These are phyloP conservation scores for Penicillium psychrosexuale DNA, from an alignment of 2,329 filamentous ascomycete species.

Conservation along the genomic window DNA sequence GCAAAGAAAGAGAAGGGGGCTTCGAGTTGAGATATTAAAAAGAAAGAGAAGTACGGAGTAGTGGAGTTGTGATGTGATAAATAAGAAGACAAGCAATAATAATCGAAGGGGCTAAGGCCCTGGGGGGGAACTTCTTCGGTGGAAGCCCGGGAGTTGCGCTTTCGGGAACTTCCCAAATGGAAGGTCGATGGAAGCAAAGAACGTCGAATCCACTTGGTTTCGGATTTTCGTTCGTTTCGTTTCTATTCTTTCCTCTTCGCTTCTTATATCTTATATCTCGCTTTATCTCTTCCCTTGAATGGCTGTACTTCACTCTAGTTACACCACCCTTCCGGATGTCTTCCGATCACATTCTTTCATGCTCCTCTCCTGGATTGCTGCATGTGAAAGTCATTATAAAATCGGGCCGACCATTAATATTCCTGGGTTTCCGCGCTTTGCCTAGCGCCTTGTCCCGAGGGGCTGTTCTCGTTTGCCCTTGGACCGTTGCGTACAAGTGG, in stretches of 20 bases:
- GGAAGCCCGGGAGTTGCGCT: constrained; percentile 13
- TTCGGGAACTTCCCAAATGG: background rate
- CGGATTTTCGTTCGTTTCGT: background rate
- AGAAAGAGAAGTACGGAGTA: background rate
- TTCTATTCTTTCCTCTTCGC: background rate
- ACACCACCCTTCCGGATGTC: constrained; percentile 5
- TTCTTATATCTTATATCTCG: background rate
- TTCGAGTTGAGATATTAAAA: constrained; percentile 6
- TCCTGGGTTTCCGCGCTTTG: background rate
- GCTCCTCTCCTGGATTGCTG: constrained; percentile 3
- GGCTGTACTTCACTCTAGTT: background rate
- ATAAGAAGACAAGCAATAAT: constrained; percentile 8
- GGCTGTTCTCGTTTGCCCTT: constrained; percentile 1
- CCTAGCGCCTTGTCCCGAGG: constrained; percentile 11
- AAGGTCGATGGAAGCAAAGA: constrained; percentile 5
- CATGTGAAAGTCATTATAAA: constrained; percentile 7
- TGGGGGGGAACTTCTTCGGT: constrained; percentile 13
- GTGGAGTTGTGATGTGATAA: constrained; percentile 1
- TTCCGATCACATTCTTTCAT: constrained; percentile 8
- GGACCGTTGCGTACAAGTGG: constrained; percentile 7
- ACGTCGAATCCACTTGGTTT: background rate
- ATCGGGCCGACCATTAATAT: constrained; percentile 9
- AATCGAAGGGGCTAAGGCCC: constrained; percentile 9
- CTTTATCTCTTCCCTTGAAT: background rate
- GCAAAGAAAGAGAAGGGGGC: background rate